phyloP scores from a whole-genome alignment of 2,329 filamentous ascomycete genomes.

The Aspergillus arachidicola region DNA sequence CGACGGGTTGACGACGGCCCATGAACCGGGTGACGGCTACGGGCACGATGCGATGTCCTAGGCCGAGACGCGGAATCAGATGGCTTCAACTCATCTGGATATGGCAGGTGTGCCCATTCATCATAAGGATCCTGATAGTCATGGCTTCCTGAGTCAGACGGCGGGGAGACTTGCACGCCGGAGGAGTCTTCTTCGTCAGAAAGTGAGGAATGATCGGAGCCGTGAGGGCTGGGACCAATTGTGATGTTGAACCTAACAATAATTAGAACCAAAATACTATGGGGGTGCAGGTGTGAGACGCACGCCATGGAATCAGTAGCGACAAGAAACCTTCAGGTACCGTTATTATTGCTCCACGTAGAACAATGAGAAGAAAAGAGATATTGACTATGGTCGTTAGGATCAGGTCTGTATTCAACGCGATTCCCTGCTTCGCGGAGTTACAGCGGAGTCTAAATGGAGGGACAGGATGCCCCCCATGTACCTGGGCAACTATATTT shows the following conservation, averaged over 20 bases:
- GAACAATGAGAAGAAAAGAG: background rate
- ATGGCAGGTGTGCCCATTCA: constrained; percentile 44
- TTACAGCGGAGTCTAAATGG: background rate
- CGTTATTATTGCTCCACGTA: background rate
- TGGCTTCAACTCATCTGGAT: constrained; percentile 50
- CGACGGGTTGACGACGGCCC: constrained; percentile 42
- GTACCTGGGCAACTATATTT: background rate
- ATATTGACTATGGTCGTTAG: background rate
- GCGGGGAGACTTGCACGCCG: constrained; percentile 46
- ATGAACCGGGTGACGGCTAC: constrained; percentile 41
- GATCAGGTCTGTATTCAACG: background rate
- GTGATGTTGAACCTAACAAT: constrained; percentile 45
- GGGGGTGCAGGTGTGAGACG: constrained; percentile 9
- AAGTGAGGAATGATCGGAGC: constrained; percentile 42
- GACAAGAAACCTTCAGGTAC: background rate
- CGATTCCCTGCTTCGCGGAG: background rate
- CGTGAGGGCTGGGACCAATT: constrained; percentile 43
- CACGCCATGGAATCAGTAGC: constrained; percentile 23
- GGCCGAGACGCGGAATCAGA: constrained; percentile 51
- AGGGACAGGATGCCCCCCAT: background rate
- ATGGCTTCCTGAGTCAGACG: constrained; percentile 44
- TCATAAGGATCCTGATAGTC: constrained; percentile 41
- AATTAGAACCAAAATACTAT: constrained; percentile 12
- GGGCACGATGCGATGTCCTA: constrained; percentile 40
- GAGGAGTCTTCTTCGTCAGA: constrained; percentile 51